Evolutionary conservation across 345 rosid genomes (phyloP), one percentile per base, ranked within the genome.

Genomic region (Gossypium raimondii): DNA sequence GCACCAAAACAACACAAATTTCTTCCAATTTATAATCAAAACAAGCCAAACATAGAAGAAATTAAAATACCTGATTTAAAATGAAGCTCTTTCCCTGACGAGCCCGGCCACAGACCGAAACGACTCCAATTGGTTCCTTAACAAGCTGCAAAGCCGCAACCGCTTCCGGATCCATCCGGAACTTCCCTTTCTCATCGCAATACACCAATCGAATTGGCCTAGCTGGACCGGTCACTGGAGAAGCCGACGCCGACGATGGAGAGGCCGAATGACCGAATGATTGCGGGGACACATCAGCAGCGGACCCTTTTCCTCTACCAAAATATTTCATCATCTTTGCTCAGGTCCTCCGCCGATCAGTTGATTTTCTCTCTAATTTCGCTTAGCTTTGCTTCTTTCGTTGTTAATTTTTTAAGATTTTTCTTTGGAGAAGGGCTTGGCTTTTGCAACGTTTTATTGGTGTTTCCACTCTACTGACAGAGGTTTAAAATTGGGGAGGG

Each of bases 151-250:
- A 81, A 38, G 90, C 83, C 8, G 97, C 98, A 22, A 92, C 97
- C 3, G 99, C 99, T 82, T 96, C 99, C 29, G 98, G 97, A 87
- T 96, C 99, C 99, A 93, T 96, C 72, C 92, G 88, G 69, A 96
- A 96, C 89, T 89, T 93, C 11, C 99, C 98, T 76, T 87, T 92
- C 82, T 93, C 98, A 70, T 96, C 99, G 78, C 89, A 89, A 63
- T 93, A 96, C 66, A 96, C 87, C 16, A 96, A 80, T 10, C 97
- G 88, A 73, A 96, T 84, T 29, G 99, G 99, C 72, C 98, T 86
- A n/a, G 97, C 91, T 14, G 97, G 99, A 2, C 99, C 97, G 20
- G 99, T 95, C 51, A 83, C 90, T 4, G 89, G 77, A 75, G 92
- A 67, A 3, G 84, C 76, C 47, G 88, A 76, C 45, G 59, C 11